Evolutionary conservation across 176 grass and related monocot species (phyloP).

Genomic region (Phragmites australis): DNA sequence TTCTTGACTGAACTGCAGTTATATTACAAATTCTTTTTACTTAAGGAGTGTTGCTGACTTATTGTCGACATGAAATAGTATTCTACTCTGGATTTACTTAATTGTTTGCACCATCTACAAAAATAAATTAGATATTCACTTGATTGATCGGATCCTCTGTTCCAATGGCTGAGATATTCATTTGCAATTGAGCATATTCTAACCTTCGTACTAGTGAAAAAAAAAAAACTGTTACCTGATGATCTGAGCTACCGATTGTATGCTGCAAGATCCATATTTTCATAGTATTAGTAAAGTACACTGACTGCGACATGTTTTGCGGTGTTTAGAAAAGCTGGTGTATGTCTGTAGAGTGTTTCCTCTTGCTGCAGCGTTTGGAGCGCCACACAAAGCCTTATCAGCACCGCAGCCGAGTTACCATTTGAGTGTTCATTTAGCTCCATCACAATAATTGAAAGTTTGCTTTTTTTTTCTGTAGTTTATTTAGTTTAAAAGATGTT

Average conservation of each 20-base stretch:
- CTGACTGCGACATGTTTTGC: conserved; percentile 36
- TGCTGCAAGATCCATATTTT: neutral
- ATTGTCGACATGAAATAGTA: neutral
- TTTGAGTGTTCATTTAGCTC: conserved; percentile 41
- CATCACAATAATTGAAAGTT: conserved; percentile 31
- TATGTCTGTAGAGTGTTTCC: conserved; percentile 28
- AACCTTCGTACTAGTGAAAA: neutral
- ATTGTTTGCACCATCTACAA: neutral
- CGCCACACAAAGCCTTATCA: conserved; percentile 36
- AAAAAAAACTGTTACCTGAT: neutral
- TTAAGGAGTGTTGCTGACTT: neutral
- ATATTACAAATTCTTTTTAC: neutral
- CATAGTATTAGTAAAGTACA: conserved; percentile 15
- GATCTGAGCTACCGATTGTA: neutral
- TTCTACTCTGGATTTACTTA: neutral
- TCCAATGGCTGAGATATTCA: neutral
- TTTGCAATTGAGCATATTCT: conserved; percentile 5
- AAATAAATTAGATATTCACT: conserved; percentile 3
- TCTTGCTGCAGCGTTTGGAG: conserved; percentile 43
- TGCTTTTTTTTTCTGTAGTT: conserved; percentile 45
- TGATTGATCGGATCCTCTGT: neutral
- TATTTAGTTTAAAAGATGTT: neutral
- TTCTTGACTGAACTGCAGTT: neutral
- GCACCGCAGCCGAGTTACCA: conserved; percentile 41
- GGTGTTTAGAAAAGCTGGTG: conserved; percentile 44